A percentile compares a stretch with the other conserved stretches of the same genome.
Conservation (phyloP, 2,329 filamentous ascomycete species). For the Beauveria pseudobassiana region DNA sequence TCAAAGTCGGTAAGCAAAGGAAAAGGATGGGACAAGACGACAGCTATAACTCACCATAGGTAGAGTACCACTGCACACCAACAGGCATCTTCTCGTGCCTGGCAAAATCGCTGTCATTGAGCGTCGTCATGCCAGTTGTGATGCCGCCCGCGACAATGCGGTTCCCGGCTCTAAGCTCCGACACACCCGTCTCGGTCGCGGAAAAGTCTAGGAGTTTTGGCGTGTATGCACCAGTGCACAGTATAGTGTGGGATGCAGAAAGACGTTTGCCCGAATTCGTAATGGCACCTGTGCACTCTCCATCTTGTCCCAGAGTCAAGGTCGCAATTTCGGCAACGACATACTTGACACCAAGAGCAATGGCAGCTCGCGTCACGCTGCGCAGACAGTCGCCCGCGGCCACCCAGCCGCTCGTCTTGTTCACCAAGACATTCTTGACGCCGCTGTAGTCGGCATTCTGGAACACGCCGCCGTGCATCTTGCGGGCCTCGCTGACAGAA, state of each 20-base stretch:
- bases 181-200: conserved; percentile 37
- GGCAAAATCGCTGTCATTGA: conserved; percentile 39
- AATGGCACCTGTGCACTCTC: conserved; percentile 40
- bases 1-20: conserved; percentile 20
- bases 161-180: conserved; percentile 41
- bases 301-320: conserved; percentile 37
- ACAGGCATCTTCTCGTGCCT: conserved; percentile 43
- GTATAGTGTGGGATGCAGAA: conserved; percentile 42
- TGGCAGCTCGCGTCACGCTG: conserved; percentile 43
- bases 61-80: conserved; percentile 34
- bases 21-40: too few species aligned
- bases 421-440: conserved; percentile 52
- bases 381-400: conserved; percentile 52
- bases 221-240: conserved; percentile 53
- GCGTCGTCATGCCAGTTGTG: conserved; percentile 48
- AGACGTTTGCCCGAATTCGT: conserved; percentile 37
- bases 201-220: conserved; percentile 46
- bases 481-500: conserved; percentile 36
- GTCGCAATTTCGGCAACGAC: conserved; percentile 43
- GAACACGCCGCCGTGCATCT: conserved; percentile 51
- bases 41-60: conserved; percentile 20
- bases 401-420: conserved; percentile 55
- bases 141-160: conserved; percentile 54
- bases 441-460: conserved; percentile 51
- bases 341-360: conserved; percentile 53